Conservation (phyloP, 192 early-diverging fungal species). For the Coemansia sp. region DNA sequence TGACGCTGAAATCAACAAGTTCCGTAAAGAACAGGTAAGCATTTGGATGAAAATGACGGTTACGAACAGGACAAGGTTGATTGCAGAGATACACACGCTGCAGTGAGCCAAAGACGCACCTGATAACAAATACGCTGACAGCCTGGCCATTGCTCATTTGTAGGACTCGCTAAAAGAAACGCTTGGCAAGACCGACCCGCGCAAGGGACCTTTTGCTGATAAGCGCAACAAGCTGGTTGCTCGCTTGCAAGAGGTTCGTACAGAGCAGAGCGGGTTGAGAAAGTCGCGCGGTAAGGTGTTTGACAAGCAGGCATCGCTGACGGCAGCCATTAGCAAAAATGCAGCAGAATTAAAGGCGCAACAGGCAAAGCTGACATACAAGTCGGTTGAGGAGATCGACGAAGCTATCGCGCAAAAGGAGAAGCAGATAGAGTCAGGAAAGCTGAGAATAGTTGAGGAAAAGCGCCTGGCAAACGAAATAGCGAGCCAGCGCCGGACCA, state of each 20-base stretch:
- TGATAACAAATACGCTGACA: conserved; percentile 7
- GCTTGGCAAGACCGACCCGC: conserved; percentile 58
- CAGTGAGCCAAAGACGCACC: background rate
- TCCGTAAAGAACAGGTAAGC: conserved; percentile 58
- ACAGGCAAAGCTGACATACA: conserved; percentile 78
- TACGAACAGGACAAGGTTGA: background rate
- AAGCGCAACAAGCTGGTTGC: conserved; percentile 62
- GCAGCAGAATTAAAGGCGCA: conserved; percentile 69
- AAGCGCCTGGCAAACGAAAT: conserved; percentile 59
- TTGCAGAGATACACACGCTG: background rate
- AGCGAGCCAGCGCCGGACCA: conserved; percentile 24
- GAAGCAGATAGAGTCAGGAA: conserved; percentile 74
- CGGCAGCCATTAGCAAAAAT: conserved; percentile 80
- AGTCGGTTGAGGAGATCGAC: conserved; percentile 79
- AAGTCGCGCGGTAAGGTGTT: conserved; percentile 68
- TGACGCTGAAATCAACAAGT: conserved; percentile 58
- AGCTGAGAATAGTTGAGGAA: conserved; percentile 80
- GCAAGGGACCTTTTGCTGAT: conserved; percentile 57
- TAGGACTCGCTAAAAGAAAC: conserved; percentile 60
- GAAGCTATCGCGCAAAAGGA: conserved; percentile 69
- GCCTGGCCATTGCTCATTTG: background rate
- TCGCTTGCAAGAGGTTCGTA: conserved; percentile 66
- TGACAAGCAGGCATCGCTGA: conserved; percentile 69
- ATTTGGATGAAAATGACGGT: background rate
- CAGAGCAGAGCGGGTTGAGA: conserved; percentile 69